Conservation (phyloP, 345 rosid genomes). For the Eucalyptus erythrocorys region DNA sequence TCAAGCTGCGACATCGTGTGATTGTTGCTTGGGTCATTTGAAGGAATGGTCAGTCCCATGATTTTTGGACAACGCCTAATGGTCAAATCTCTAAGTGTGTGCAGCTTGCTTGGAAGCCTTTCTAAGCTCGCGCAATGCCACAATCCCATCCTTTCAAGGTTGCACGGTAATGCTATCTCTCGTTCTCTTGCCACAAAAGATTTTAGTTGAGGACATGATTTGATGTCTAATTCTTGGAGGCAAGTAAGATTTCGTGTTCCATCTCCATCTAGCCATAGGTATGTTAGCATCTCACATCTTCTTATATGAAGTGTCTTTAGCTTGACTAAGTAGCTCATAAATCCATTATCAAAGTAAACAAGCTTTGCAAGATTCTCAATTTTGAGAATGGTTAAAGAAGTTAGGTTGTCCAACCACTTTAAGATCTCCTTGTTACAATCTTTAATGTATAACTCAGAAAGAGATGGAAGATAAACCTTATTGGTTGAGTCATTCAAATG, state of each 20-base stretch:
- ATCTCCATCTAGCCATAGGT: neutral
- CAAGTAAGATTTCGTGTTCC: rapidly evolving
- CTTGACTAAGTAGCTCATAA: neutral
- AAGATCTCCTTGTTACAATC: neutral
- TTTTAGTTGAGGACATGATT: rapidly evolving
- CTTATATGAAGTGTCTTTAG: neutral
- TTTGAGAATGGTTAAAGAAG: neutral
- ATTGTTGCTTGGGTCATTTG: rapidly evolving
- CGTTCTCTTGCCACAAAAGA: rapidly evolving
- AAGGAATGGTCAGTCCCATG: neutral
- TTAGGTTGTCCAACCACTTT: too few relatives aligned
- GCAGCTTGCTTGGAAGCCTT: neutral
- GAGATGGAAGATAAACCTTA: neutral
- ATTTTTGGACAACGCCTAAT: rapidly evolving
- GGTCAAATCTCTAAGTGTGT: rapidly evolving
- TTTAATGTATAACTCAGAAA: rapidly evolving
- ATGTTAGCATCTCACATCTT: rapidly evolving
- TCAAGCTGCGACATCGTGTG: neutral
- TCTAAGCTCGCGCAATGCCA: rapidly evolving
- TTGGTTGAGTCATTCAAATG: too few relatives aligned
- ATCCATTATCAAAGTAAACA: neutral
- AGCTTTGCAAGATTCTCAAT: neutral
- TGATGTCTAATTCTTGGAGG: rapidly evolving
- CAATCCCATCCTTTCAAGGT: neutral
- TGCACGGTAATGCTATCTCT: neutral